A percentile compares a stretch with the other conserved stretches of the same genome.
Evolutionary conservation across 2,329 filamentous ascomycete genomes (phyloP).

Genomic region (Stromatinia cepivora): DNA sequence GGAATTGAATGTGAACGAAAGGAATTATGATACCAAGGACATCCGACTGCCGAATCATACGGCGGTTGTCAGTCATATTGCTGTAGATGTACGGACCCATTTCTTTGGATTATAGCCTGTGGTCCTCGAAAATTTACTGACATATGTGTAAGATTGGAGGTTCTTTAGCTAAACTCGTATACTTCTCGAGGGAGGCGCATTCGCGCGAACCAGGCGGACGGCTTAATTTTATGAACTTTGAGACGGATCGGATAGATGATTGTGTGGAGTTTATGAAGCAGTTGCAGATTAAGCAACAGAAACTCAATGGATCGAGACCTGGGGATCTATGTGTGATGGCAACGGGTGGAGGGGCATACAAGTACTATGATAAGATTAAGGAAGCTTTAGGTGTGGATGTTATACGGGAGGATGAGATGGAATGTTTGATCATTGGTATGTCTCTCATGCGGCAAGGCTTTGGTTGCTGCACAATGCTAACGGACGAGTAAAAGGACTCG

Average conservation of each 20-base stretch:
- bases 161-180: constrained; percentile 93
- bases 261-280: constrained; percentile 90
- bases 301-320: constrained; percentile 69
- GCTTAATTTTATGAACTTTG: constrained; percentile 93
- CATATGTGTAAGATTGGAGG: constrained; percentile 73
- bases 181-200: constrained; percentile 87
- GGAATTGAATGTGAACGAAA: constrained; percentile 44
- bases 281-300: constrained; percentile 78
- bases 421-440: constrained; percentile 88
- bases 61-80: constrained; percentile 92
- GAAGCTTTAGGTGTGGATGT: constrained; percentile 84
- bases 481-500: constrained; percentile 61
- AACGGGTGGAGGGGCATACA: constrained; percentile 92
- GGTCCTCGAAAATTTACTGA: constrained; percentile 18
- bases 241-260: constrained; percentile 90
- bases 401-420: constrained; percentile 94
- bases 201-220: constrained; percentile 80
- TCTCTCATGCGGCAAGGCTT: not conserved
- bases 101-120: constrained; percentile 7
- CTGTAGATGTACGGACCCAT: constrained; percentile 74
- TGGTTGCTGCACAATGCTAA: not conserved
- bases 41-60: constrained; percentile 97
- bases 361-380: constrained; percentile 90
- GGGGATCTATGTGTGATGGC: constrained; percentile 88
- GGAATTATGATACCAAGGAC: constrained; percentile 75